phyloP scores from a whole-genome alignment of 2,329 filamentous ascomycete species.

The Neocatenulostroma microsporum region DNA sequence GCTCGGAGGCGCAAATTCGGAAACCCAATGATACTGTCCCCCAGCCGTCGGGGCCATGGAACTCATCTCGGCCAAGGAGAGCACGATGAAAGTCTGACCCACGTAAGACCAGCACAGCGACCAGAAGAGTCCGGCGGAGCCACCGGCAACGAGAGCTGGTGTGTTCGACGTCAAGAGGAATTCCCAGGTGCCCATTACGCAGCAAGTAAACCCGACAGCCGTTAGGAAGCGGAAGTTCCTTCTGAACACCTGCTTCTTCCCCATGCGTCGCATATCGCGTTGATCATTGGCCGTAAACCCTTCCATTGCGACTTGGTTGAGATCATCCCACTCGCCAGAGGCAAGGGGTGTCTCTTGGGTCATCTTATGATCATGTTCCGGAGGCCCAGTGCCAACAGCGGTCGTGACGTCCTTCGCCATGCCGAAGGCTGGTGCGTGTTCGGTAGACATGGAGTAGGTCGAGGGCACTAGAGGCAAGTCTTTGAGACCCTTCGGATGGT shows the following conservation, averaged over 20 bases:
- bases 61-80: constrained; percentile 30
- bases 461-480: no score
- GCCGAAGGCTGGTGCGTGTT: no score
- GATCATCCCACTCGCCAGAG: no score
- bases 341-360: no score
- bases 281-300: constrained; percentile 7
- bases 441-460: no score
- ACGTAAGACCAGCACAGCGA: constrained; percentile 20
- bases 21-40: constrained; percentile 29
- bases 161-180: constrained; percentile 24
- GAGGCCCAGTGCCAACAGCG: no score
- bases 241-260: constrained; percentile 8
- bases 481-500: no score
- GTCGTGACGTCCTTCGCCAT: no score
- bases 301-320: no score
- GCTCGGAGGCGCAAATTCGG: constrained; percentile 37
- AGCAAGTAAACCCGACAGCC: constrained; percentile 19
- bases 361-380: no score
- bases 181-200: constrained; percentile 47
- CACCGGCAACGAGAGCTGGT: constrained; percentile 20
- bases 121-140: constrained; percentile 25
- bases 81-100: constrained; percentile 26
- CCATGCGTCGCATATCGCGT: constrained; percentile 7
- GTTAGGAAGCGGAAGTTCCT: constrained; percentile 21
- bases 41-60: constrained; percentile 25